Evolutionary conservation across 2,329 filamentous ascomycete species (phyloP).

Genomic region (Phaeosphaeria sp.): DNA sequence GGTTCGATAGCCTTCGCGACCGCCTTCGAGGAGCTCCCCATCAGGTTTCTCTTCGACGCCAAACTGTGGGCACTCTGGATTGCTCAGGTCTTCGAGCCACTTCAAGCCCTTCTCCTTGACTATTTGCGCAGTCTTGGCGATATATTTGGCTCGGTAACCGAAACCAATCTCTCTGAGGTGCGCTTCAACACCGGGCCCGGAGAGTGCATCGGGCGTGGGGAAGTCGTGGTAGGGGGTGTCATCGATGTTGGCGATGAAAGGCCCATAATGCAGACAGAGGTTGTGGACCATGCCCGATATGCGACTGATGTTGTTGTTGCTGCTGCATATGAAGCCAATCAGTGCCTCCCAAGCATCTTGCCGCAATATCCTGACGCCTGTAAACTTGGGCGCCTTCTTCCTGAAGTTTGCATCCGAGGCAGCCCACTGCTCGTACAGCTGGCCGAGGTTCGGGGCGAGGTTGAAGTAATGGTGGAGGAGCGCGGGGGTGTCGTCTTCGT

Average conservation of each 20-base stretch:
- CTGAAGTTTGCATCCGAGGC: constrained; percentile 85
- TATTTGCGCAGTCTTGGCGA: constrained; percentile 82
- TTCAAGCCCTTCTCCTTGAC: constrained; percentile 70
- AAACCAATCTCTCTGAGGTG: constrained; percentile 86
- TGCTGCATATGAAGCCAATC: constrained; percentile 95
- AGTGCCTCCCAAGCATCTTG: constrained; percentile 97
- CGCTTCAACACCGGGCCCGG: constrained; percentile 75
- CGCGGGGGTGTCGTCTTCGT: constrained; percentile 74
- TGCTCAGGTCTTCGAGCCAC: constrained; percentile 82
- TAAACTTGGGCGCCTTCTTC: constrained; percentile 84
- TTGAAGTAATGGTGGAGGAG: constrained; percentile 89
- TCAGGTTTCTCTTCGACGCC: constrained; percentile 54
- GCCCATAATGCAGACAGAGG: constrained; percentile 84
- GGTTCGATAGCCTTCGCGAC: constrained; percentile 72
- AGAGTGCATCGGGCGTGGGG: constrained; percentile 76
- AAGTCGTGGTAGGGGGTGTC: constrained; percentile 85
- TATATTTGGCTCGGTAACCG: constrained; percentile 92
- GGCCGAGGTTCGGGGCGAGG: constrained; percentile 74
- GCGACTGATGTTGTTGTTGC: constrained; percentile 95
- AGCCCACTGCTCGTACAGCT: constrained; percentile 88
- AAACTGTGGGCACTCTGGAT: constrained; percentile 73
- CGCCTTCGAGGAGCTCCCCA: constrained; percentile 57
- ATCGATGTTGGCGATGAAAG: constrained; percentile 73
- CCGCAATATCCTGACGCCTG: constrained; percentile 87
- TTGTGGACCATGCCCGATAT: constrained; percentile 98